Evolutionary conservation across 164 flowering plant genomes (phyloP), one percentile per base, ranked within the genome.

Genomic region (Santalum album): DNA sequence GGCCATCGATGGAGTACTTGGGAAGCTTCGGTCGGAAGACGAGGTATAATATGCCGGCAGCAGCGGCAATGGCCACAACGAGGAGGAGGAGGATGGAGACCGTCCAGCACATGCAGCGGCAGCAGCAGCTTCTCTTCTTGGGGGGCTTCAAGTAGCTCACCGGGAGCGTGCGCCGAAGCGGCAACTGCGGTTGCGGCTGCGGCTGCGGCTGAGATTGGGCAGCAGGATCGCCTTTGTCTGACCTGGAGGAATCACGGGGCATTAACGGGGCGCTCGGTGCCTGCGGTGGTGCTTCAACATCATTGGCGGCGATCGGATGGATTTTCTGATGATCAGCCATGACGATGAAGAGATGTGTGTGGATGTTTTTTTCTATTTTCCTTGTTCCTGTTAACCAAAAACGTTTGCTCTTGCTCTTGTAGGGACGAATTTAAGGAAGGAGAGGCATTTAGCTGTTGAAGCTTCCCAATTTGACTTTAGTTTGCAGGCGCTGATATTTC

Each of bases 71-170:
- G 26, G 16, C 17, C 7, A 25, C 18, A 6, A 49, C 7, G 17
- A 49, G 51, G 3, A 23, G 7, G 12, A 49, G 15, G 2, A 49
- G 26, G 27, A 25, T 16, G 51, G 26, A 49, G 25, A 49, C 27
- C 4, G 51, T 49, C 27, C 51, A 49, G 51, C 51, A 49, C 12
- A 23, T 1, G 27, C 51, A 49, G 16, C 51, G 9, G 51, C 51
- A 49, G 51, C 51, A 49, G 51, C 51, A 49, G 51, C 51, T 23
- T 49, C 51, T 49, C 32, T n/a, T 49, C 21, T 42, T 42, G 21
- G 19, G 19, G 45, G 45, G 45, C 12, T 42, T 42, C 7, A 12
- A 18, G 45, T 18, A 21, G 21, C 6, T 11, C 9, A 17, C 21
- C 21, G 45, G 45, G 21, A 42, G 5, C 6, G 34, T 29, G 6